Base-by-base conservation (phyloP, 1,284 basidiomycete species). In the Trametes pubescens region DNA sequence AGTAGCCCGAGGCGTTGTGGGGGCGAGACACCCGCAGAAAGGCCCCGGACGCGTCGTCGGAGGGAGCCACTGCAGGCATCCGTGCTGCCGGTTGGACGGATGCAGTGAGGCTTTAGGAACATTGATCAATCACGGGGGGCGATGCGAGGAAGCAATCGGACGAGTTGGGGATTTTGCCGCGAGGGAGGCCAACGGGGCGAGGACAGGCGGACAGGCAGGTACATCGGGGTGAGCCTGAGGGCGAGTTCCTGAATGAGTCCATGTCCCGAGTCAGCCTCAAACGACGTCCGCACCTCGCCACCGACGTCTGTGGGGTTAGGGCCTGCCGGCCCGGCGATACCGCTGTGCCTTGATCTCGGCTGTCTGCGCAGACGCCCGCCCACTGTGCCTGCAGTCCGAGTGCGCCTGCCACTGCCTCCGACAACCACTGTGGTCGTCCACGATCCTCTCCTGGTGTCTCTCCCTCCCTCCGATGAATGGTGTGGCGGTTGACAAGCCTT, bases 61-160 rank as follows among this genome's bases (percentile, higher is more conserved):
- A 8, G 14, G 5, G 49, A n/a, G 49, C 32, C 49, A 51, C n/a
- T n/a, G n/a, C 49, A 51, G 32, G 29, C 49, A 51, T 51, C 49
- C 49, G 9, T 2, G 29, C n/a, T 51, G 18, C n/a, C 29, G 49
- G 32, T 34, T 34, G 16, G n/a, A 34, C 10, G 49, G 49, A 34
- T 51, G 29, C 29, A 32, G 29, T 32, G 22, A 24, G 48, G 29
- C 49, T 18, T 11, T n/a, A 21, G 29, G 6, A 35, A 29, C 24
- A 35, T 51, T 51, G 49, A 51, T 51, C 49, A 51, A 35, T 35
- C 49, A 21, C 34, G 32, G 10, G 49, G 16, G 32, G 14, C 32
- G 49, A 32, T 29, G 49, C 49, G 22, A 35, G 49, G 49, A 51
- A 35, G 29, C 18, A 34, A 34, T 34, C 18, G 49, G 29, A 14